Base-by-base conservation (phyloP, 2,329 filamentous ascomycete species). In the Mariannaea elegans region DNA sequence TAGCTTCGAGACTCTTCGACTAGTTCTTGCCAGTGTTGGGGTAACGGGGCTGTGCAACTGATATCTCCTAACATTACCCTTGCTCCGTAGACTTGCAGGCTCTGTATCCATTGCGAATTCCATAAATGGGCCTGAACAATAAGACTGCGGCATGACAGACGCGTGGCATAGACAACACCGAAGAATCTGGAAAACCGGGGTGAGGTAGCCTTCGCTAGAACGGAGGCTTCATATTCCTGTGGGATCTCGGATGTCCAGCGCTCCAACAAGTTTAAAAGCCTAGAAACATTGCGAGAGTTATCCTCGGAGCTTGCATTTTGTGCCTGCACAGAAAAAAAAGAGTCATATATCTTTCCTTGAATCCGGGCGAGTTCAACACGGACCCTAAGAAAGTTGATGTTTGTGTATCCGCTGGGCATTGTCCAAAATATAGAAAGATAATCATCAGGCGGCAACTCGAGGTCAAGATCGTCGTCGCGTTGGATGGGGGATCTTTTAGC, bases 321-420 rank as follows among this genome's bases (percentile, higher is more conserved):
- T 18, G 47, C 16, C 3, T 4, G 3, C 12, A 46, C 12, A 7
- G 48, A 50, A 7, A 23, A 38, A n/a, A 56, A 39, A 18, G 29
- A 42, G 23, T 64, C 58, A 6, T 63, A 64, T 0, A 66, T 44
- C 4, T 32, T 6, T 1, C 64, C 65, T 56, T 66, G 65, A 3
- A 66, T 64, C 16, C 53, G 55, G 0, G 65, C 65, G 2, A 66
- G 56, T n/a, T 58, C 31, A 2, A 63, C 58, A 0, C 64, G 58
- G 1, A 45, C 47, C 0, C 52, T 14, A 2, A 66, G 53, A 12
- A 66, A 55, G 16, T 62, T 66, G 5, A 65, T 56, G 6, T 29
- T 16, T 0, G 16, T 31, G 0, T 10, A 16, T 0, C 10, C 32
- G 1, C 52, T 48, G 0, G 38, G n/a, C n/a, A n/a, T n/a, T n/a